phyloP scores from a whole-genome alignment of 2,329 filamentous ascomycete species.

The Colletotrichum kahawae region DNA sequence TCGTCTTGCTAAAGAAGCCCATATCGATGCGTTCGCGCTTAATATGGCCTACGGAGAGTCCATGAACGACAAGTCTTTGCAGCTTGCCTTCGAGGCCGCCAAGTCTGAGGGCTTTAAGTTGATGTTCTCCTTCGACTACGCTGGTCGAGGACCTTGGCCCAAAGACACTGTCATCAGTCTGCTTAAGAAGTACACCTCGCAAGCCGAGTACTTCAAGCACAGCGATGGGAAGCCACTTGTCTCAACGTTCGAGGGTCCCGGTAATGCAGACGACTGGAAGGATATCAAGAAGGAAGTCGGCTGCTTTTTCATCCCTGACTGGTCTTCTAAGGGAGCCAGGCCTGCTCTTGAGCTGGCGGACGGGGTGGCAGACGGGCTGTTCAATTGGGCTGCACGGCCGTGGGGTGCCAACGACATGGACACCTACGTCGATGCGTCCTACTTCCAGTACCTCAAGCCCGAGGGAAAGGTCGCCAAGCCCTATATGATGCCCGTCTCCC shows the following conservation, averaged over 20 bases:
- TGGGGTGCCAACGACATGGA: conserved; percentile 23
- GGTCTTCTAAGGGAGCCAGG: conserved; percentile 38
- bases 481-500: background rate
- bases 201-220: conserved; percentile 23
- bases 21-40: conserved; percentile 7
- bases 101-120: background rate
- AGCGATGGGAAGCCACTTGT: conserved; percentile 34
- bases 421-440: conserved; percentile 20
- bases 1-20: background rate
- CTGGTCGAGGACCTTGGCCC: background rate
- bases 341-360: conserved; percentile 46
- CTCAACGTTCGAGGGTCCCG: conserved; percentile 48
- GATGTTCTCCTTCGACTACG: conserved; percentile 8
- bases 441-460: conserved; percentile 2
- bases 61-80: conserved; percentile 14
- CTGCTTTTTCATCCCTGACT: conserved; percentile 51
- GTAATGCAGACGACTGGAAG: conserved; percentile 44
- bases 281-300: conserved; percentile 41
- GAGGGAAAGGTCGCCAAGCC: background rate
- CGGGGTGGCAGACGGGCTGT: conserved; percentile 35
- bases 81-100: background rate
- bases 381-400: conserved; percentile 42
- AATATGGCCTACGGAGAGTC: conserved; percentile 1
- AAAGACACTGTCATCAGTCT: background rate
- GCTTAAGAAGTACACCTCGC: background rate